Evolutionary conservation across 148 eudicot species (phyloP), one percentile per base, ranked within the genome.

Genomic region (Bassia scoparia): DNA sequence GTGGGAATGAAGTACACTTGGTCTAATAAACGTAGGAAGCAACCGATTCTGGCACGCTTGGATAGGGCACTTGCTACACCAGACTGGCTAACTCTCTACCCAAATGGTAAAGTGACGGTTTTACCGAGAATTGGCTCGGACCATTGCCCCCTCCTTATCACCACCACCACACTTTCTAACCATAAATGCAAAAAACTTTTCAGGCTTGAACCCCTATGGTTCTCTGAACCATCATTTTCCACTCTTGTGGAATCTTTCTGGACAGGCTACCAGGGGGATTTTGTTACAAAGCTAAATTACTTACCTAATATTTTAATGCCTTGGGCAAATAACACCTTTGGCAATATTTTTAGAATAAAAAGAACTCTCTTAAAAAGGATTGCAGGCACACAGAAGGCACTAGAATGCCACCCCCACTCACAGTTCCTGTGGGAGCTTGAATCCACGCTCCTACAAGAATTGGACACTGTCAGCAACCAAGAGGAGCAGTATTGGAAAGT

Each of bases 131-230:
- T 3, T 4, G 12, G 13, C 18, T 67, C 70, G 0, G 53, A 67
- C 3, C 54, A 67, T 0, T 67, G 53, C 8, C 70, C 70, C 0
- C 2, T 14, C 14, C 16, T 24, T 0, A 23, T 11, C 34, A 12
- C 2, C 0, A 30, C 2, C 9, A 20, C 0, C 1, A 13, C 2
- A 0, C 3, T 7, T 7, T 9, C 7, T 10, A 10, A 0, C 0
- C 15, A 3, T 2, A 48, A 3, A 48, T 17, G 52, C 20, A 3
- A 0, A 43, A 44, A 15, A 17, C 54, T n/a, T 15, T 67, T 67
- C 7, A 23, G 30, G 15, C 13, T 41, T 67, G 70, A 67, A 24
- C 70, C 70, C 6, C 11, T 67, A 11, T 67, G 70, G 70, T 12
- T 11, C 0, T 10, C 17, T 0, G 53, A 63, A 10, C 46, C 46